Evolutionary conservation across 495 filamentous ascomycete genomes (phyloP).

Genomic region (Xanthoparmelia taractica): DNA sequence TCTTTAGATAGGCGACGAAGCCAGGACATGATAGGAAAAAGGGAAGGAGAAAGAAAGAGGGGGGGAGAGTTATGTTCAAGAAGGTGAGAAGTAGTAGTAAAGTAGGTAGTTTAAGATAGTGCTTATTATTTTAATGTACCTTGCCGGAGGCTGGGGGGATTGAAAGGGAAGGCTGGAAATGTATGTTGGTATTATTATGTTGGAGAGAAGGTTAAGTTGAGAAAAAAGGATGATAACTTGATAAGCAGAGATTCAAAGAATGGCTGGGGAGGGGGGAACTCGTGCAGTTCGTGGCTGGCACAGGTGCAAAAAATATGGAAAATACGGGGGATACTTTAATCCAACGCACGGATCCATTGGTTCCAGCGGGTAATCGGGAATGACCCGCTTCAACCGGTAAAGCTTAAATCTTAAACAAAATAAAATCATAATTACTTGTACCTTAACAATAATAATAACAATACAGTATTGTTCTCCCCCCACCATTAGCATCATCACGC

Average conservation of each 20-base stretch:
- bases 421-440: too few species aligned
- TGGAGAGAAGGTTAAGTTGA: not conserved
- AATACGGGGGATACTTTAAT: too few species aligned
- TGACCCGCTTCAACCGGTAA: not conserved
- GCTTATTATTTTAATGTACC: conserved; percentile 8
- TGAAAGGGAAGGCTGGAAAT: conserved; percentile 1
- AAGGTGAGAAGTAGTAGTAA: not conserved
- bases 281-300: too few species aligned
- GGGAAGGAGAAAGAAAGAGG: conserved; percentile 8
- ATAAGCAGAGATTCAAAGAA: too few species aligned
- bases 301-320: too few species aligned
- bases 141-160: conserved; percentile 15
- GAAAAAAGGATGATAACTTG: not conserved
- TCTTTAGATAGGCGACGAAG: conserved; percentile 28
- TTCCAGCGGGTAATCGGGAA: not conserved
- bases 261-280: not conserved
- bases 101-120: too few species aligned
- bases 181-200: conserved; percentile 3
- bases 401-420: not conserved
- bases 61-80: not conserved
- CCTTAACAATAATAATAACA: too few species aligned
- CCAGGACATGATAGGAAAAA: conserved; percentile 27
- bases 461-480: too few species aligned
- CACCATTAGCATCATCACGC: too few species aligned
- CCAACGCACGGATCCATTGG: not conserved